phyloP scores from a whole-genome alignment of 176 grass and related monocot genomes.

The Oryza rufipogon region DNA sequence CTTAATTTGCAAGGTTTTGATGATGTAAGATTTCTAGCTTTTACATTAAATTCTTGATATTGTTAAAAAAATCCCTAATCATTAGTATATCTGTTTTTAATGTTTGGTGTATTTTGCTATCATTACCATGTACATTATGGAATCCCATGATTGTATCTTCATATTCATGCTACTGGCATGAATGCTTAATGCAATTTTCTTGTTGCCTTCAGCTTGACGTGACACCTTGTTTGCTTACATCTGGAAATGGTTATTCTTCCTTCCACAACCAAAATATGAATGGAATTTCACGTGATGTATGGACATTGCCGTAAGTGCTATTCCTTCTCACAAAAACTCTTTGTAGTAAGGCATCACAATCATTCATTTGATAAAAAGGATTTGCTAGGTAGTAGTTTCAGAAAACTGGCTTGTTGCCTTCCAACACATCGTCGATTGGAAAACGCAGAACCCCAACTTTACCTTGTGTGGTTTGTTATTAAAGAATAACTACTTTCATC shows the following conservation, averaged over 20 bases:
- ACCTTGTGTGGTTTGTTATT: neutral
- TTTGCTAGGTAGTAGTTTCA: neutral
- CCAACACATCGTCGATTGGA: neutral
- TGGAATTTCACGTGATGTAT: slow-evolving; percentile 57
- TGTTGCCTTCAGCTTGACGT: slow-evolving; percentile 85
- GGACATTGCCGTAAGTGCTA: slow-evolving; percentile 83
- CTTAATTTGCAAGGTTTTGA: slow-evolving; percentile 90
- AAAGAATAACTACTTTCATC: neutral
- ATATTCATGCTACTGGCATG: neutral
- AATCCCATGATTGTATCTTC: slow-evolving; percentile 1
- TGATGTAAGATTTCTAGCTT: slow-evolving; percentile 71
- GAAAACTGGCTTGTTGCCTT: neutral
- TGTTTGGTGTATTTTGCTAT: neutral
- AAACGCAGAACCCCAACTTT: neutral
- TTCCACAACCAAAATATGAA: slow-evolving; percentile 41
- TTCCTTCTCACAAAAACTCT: slow-evolving; percentile 27
- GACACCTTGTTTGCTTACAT: slow-evolving; percentile 84
- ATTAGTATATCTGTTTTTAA: slow-evolving; percentile 1
- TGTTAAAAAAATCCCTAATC: slow-evolving; percentile 2
- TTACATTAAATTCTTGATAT: slow-evolving; percentile 2
- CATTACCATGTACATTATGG: slow-evolving; percentile 1
- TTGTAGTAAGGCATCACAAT: neutral
- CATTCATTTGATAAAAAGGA: neutral
- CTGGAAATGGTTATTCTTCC: slow-evolving; percentile 61
- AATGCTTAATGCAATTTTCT: slow-evolving; percentile 28